A percentile compares a stretch with the other conserved stretches of the same genome.
These are phyloP conservation scores for Aspergillus aculeatinus DNA, from an alignment of 2,329 filamentous ascomycete species.

Conservation along the genomic window DNA sequence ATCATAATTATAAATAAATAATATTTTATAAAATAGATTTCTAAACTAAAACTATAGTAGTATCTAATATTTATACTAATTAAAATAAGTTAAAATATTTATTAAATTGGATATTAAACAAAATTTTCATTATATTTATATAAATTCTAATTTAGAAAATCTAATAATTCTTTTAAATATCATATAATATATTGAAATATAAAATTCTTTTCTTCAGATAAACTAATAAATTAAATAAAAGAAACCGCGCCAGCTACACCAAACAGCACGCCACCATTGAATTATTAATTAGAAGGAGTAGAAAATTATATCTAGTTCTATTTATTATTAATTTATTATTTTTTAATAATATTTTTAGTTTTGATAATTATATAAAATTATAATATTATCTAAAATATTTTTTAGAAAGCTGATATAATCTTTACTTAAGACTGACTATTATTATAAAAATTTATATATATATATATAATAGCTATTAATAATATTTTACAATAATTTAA, in stretches of 20 bases:
- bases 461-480: neutral
- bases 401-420: neutral
- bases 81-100: too few relatives aligned
- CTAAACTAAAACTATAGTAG: too few relatives aligned
- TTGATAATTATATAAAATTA: neutral
- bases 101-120: too few relatives aligned
- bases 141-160: too few relatives aligned
- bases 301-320: neutral
- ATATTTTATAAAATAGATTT: too few relatives aligned
- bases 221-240: too few relatives aligned
- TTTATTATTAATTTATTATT: neutral
- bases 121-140: too few relatives aligned
- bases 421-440: neutral
- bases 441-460: neutral
- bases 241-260: neutral
- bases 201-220: too few relatives aligned
- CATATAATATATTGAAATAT: too few relatives aligned
- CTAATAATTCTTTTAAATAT: too few relatives aligned
- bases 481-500: neutral
- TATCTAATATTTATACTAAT: too few relatives aligned
- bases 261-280: neutral
- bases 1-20: too few relatives aligned
- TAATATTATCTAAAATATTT: neutral
- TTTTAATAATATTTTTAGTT: neutral
- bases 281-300: neutral